Base-by-base conservation (phyloP, 768 basidiomycete species). In the Tricholoma furcatifolium region DNA sequence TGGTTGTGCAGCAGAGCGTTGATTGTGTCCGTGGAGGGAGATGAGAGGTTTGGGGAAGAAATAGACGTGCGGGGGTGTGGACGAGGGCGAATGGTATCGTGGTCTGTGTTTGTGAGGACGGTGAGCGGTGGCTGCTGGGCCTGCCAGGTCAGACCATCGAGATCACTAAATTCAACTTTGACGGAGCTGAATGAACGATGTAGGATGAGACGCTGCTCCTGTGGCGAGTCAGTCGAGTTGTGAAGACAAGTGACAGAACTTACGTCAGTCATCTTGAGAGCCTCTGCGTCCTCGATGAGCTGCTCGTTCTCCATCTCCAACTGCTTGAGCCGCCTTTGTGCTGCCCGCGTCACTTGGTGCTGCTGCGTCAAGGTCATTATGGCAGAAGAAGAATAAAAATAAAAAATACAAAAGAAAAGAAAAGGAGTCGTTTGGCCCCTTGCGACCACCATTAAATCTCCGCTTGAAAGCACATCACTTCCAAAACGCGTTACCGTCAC, bases 161-260 rank as follows among this genome's bases (percentile, higher is more conserved):
- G 73, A 63, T 85, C 83, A 50, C 74, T 71, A 60, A 84, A 85
- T 56, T 85, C 83, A 7, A 77, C 77, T 55, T 85, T 84, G 31
- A 84, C 83, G 4, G 73, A 72, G 18, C 63, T 69, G 58, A 85
- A 85, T 1, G 82, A 76, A 46, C 62, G 63, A 27, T 71, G 56
- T 11, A 79, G 66, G 1, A 62, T 64, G 45, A 70, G 65, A 0
- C 67, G 68, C 61, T 77, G 75, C 60, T 77, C 76, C 74, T 77
- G 54, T 14, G 43, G n/a, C 24, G 24, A 53, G 36, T 27, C 14
- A 34, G 40, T 27, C 7, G 27, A 4, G 27, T 27, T 3, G 27
- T 44, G 55, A 40, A 24, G 8, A n/a, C n/a, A 6, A 35, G 31
- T 18, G 17, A 20, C 15, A 6, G 6, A 30, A 39, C 48, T 31